Evolutionary conservation across 2,329 filamentous ascomycete species (phyloP).

Genomic region (Grosmannia clavigera): DNA sequence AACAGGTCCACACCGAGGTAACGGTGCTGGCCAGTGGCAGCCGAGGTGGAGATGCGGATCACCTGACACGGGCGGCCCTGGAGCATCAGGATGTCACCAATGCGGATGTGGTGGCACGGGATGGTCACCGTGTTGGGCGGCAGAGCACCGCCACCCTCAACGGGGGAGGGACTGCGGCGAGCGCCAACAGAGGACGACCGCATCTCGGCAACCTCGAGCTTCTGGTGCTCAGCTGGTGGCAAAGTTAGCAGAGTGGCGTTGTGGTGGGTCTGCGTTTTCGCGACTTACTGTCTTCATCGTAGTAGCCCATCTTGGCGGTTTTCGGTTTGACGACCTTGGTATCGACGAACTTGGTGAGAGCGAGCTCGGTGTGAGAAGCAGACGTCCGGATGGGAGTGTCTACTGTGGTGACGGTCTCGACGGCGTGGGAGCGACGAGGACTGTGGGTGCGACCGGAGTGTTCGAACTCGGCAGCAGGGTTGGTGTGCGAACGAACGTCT

Average conservation of each 20-base stretch:
- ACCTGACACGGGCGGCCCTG: constrained; percentile 99
- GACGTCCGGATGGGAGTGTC: constrained; percentile 22
- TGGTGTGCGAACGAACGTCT: constrained; percentile 20
- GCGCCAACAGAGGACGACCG: constrained; percentile 28
- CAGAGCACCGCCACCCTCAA: constrained; percentile 17
- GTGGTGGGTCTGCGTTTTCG: too few species aligned
- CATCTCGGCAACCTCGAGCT: constrained; percentile 33
- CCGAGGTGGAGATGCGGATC: constrained; percentile 97
- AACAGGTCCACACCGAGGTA: constrained; percentile 99
- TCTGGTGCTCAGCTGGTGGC: constrained; percentile 32
- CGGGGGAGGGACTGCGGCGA: constrained; percentile 16
- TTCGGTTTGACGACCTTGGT: constrained; percentile 24
- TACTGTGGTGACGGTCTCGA: constrained; percentile 47
- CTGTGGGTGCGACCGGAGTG: constrained; percentile 15
- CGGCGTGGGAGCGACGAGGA: constrained; percentile 31
- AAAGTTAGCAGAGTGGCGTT: constrained; percentile 32
- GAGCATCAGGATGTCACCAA: constrained; percentile 96
- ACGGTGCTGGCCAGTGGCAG: constrained; percentile 97
- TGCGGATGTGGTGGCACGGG: constrained; percentile 98
- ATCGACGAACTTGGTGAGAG: constrained; percentile 55
- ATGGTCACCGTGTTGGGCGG: constrained; percentile 84
- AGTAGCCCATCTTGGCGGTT: constrained; percentile 53
- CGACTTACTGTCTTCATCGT: constrained; percentile 47
- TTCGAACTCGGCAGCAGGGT: constrained; percentile 24
- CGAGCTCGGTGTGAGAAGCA: constrained; percentile 40